Evolutionary conservation across 306 rosid species (phyloP).

Genomic region (Sicyos edulis): DNA sequence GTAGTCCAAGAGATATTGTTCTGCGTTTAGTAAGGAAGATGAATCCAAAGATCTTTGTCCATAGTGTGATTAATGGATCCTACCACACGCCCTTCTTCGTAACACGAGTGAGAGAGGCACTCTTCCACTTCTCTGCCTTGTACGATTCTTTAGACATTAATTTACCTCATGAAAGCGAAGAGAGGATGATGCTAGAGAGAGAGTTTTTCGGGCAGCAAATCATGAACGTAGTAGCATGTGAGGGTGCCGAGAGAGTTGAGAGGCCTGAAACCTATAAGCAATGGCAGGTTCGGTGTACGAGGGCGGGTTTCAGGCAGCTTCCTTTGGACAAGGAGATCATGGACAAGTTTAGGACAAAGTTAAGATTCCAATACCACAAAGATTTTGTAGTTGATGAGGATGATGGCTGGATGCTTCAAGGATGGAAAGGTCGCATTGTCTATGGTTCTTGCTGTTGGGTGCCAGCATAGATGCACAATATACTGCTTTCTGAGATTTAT

Average conservation of each 20-base stretch:
- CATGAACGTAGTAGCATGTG: constrained; percentile 27
- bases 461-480: no score
- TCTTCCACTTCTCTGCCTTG: constrained; percentile 25
- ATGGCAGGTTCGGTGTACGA: constrained; percentile 24
- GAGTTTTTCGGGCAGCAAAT: constrained; percentile 20
- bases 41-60: constrained; percentile 25
- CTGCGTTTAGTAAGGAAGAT: constrained; percentile 23
- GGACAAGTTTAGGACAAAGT: constrained; percentile 15
- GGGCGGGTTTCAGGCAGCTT: constrained; percentile 29
- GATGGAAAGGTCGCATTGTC: constrained; percentile 30
- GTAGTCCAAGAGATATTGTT: constrained; percentile 20
- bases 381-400: constrained; percentile 28
- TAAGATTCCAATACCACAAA: constrained; percentile 11
- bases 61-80: constrained; percentile 21
- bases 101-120: constrained; percentile 26
- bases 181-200: constrained; percentile 20
- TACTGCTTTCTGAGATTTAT: no score
- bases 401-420: constrained; percentile 29
- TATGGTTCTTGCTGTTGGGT: constrained; percentile 28
- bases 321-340: constrained; percentile 22
- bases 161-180: constrained; percentile 3
- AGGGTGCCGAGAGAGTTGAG: constrained; percentile 24
- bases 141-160: constrained; percentile 23
- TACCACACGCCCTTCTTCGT: constrained; percentile 28
- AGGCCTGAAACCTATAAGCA: constrained; percentile 33